Conservation (phyloP, 441 rosid species). For the Syzygium syzygioides region DNA sequence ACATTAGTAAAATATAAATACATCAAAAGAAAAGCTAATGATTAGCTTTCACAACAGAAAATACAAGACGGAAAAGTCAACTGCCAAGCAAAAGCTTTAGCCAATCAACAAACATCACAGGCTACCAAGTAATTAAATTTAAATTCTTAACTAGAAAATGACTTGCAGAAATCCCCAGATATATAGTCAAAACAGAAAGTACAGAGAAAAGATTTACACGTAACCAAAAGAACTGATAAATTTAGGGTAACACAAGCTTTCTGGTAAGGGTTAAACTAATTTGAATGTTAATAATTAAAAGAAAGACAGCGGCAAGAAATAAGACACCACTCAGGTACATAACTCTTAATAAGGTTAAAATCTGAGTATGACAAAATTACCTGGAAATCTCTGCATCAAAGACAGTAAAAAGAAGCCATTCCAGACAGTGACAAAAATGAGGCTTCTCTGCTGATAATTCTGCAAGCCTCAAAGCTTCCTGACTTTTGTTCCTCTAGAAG, state of each 20-base stretch:
- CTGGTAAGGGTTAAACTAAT: neutral
- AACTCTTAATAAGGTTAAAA: neutral
- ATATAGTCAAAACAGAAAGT: neutral
- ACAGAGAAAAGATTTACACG: neutral
- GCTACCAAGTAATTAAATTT: neutral
- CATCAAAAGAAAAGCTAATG: neutral
- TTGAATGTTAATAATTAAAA: neutral
- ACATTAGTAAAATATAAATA: neutral
- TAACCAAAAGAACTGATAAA: neutral
- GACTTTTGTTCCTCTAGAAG: slow-evolving; percentile 81
- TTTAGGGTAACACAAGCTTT: neutral
- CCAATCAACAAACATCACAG: neutral
- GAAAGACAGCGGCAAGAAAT: neutral
- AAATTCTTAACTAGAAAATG: neutral
- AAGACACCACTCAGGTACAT: neutral
- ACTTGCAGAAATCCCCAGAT: neutral
- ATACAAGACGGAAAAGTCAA: neutral
- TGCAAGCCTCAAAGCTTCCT: slow-evolving; percentile 91
- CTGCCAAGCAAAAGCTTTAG: neutral
- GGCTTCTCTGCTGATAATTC: slow-evolving; percentile 94
- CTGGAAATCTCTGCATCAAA: slow-evolving; percentile 96
- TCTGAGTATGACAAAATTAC: slow-evolving; percentile 25
- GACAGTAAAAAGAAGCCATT: slow-evolving; percentile 98
- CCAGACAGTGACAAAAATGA: slow-evolving; percentile 94
- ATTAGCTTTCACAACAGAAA: neutral